Base-by-base conservation (phyloP, 2,329 filamentous ascomycete species). In the Ophiocordyceps robertsii region DNA sequence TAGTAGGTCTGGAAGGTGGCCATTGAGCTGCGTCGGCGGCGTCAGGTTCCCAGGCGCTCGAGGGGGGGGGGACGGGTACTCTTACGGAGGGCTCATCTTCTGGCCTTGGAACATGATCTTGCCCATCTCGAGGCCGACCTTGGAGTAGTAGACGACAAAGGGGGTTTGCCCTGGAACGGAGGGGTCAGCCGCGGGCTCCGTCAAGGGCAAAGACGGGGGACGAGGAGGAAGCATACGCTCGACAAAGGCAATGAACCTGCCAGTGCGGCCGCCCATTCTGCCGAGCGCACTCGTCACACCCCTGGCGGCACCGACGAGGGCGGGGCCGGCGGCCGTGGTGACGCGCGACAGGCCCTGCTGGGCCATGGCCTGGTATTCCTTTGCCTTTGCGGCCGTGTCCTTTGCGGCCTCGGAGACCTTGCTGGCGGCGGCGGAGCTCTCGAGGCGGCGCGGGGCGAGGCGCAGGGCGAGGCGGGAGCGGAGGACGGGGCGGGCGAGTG, bases 31-130 rank as follows among this genome's bases (percentile, higher is more conserved):
- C 40, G 42, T 30, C 24, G 16, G 16, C 29, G 31, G 37, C 12
- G 41, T 43, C 41, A 48, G 39, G 30, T 19, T 19, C 19, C 19
- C n/a, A 6, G 11, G 29, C 29, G 46, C 37, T 29, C 21, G 32
- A 8, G 17, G 39, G 41, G 46, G 42, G 42, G 38, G 44, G 37
- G 40, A 14, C 32, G 36, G 29, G 40, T 33, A n/a, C 24, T 45
- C 89, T 80, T 84, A 98, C 92, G 92, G 92, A 68, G 87, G 88
- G 60, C 75, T 72, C 88, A 98, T 95, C 70, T 84, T 85, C 68
- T 90, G 88, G 64, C 80, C 81, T 56, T 79, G 77, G 72, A 88
- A 87, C 53, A 96, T 78, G 53, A 95, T 75, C 75, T 85, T 94
- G 61, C 75, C 76, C 47, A 96, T 73, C 73, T 98, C 92, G 51